Percentiles rank a stretch among this genome's conserved stretches.
Conservation (phyloP, 208 protist genomes). For the Leptomonas seymouri region DNA sequence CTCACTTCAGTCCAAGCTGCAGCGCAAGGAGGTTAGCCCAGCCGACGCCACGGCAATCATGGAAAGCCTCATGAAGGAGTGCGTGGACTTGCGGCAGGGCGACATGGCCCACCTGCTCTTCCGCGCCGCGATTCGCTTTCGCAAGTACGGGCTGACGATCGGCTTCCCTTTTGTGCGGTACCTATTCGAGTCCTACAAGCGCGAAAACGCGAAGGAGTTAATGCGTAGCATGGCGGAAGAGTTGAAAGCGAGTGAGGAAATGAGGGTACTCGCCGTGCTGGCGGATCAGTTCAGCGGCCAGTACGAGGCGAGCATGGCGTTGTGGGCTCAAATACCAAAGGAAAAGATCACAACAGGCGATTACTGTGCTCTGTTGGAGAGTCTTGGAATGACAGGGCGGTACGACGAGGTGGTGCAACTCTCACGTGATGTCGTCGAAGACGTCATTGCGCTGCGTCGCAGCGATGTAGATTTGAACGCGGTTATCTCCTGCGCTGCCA, state of each 20-base stretch:
- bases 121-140: conserved; percentile 87
- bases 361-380: conserved; percentile 74
- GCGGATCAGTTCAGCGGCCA: conserved; percentile 74
- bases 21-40: conserved; percentile 69
- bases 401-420: conserved; percentile 58
- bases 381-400: conserved; percentile 54
- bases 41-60: conserved; percentile 73
- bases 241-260: conserved; percentile 48
- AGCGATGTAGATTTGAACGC: conserved; percentile 41
- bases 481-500: conserved; percentile 55
- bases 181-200: conserved; percentile 86
- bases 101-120: conserved; percentile 93
- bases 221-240: conserved; percentile 89
- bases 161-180: conserved; percentile 64
- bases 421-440: conserved; percentile 5
- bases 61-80: conserved; percentile 89
- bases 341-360: conserved; percentile 53
- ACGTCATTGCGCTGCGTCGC: conserved; percentile 8
- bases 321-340: conserved; percentile 58
- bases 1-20: conserved; percentile 80
- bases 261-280: conserved; percentile 69
- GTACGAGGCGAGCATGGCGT: conserved; percentile 32
- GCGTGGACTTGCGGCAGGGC: conserved; percentile 85
- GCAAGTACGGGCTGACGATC: conserved; percentile 82
- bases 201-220: conserved; percentile 77